Evolutionary conservation across 179 eudicot species (phyloP), one percentile per base, ranked within the genome.

Genomic region (Gypsophila paniculata): DNA sequence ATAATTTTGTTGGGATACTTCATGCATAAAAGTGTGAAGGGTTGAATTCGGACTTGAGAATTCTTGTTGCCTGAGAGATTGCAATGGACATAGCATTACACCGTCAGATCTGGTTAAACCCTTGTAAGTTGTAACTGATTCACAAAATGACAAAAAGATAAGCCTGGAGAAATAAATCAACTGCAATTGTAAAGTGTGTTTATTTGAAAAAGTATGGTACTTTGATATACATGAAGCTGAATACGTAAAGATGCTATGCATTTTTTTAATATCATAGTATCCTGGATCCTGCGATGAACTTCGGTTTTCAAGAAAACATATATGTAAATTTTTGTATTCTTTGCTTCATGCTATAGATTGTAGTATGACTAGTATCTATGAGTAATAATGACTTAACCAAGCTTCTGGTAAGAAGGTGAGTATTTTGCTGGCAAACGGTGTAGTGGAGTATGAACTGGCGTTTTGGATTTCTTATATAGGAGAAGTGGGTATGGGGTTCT

Each of bases 161-260:
- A 59, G 63, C 34, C 25, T 59, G 63, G 61, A 26, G 63, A 59
- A 23, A 59, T 59, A 13, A 59, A 59, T 59, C n/a, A 59, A 59
- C 34, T 25, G 62, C 23, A 32, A 58, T 22, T 39, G 44, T 39
- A 39, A 58, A 29, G 2, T 58, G 3, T 58, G 62, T 58, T 23
- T 22, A 58, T 12, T 22, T 23, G 62, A 58, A 58, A 12, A 58
- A 58, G 3, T 22, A 23, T 58, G 62, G 23, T 58, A 21, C 17
- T 51, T 39, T 39, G 44, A 39, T 39, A 39, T 17, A 51, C 5
- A 51, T 14, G 15, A 8, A 25, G 6, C 62, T 58, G 62, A 58
- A 1, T 58, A 14, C 62, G 26, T 8, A 58, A 58, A 58, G 44
- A 39, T 39, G 44, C 44, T 39, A 39, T 1, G 34, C 34, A 29